A percentile compares a stretch with the other conserved stretches of the same genome.
phyloP scores from a whole-genome alignment of 768 basidiomycete genomes.

The Macrolepiota fuliginosa region DNA sequence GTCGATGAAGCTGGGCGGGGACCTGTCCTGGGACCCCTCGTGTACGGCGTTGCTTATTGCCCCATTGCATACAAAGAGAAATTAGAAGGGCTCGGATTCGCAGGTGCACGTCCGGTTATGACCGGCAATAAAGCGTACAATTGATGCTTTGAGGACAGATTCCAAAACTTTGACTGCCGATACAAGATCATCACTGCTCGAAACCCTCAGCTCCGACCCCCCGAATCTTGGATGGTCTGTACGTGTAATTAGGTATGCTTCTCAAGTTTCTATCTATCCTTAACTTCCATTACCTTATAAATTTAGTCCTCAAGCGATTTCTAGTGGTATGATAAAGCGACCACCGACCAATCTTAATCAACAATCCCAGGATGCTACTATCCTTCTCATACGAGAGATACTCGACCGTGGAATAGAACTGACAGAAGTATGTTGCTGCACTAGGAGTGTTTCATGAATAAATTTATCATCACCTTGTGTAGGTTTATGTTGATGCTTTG shows the following conservation, averaged over 20 bases:
- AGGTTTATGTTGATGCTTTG: conserved; percentile 95
- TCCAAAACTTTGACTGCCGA: conserved; percentile 86
- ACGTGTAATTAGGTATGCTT: conserved; percentile 60
- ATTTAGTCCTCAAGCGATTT: conserved; percentile 85
- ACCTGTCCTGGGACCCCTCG: conserved; percentile 92
- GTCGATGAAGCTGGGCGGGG: conserved; percentile 99
- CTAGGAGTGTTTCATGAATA: neutral
- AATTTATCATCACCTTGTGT: neutral
- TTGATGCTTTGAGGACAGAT: conserved; percentile 46
- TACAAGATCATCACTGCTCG: conserved; percentile 61
- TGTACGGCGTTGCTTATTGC: conserved; percentile 95
- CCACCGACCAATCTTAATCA: conserved; percentile 86
- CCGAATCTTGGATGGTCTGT: conserved; percentile 80
- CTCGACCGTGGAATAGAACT: conserved; percentile 78
- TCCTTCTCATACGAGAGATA: conserved; percentile 83
- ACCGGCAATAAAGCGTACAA: neutral
- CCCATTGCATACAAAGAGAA: conserved; percentile 71
- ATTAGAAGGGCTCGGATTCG: conserved; percentile 84
- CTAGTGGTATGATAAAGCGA: conserved; percentile 82
- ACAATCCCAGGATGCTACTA: conserved; percentile 87
- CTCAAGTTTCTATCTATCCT: neutral
- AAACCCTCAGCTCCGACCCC: conserved; percentile 67
- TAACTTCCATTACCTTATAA: neutral
- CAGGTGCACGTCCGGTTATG: conserved; percentile 49
- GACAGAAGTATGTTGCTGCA: conserved; percentile 54